Percentiles rank a stretch among this genome's conserved stretches.
These are phyloP conservation scores for Hymenoscyphus fraxineus DNA, from an alignment of 2,329 filamentous ascomycete species.

Conservation along the genomic window DNA sequence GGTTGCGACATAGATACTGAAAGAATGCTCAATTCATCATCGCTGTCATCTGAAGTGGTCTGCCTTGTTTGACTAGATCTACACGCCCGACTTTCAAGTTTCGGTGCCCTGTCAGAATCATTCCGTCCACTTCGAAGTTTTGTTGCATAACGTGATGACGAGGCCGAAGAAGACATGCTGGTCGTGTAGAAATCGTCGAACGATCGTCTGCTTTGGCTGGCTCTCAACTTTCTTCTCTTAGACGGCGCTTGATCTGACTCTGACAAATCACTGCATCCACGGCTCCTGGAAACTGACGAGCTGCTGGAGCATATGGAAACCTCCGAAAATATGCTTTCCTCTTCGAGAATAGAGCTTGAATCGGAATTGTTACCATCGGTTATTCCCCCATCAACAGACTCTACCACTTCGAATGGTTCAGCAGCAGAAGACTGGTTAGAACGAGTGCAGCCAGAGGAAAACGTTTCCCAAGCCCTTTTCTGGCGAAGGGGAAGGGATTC, in stretches of 20 bases:
- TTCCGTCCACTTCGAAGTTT: not conserved
- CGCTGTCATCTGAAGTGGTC: constrained; percentile 27
- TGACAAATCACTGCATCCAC: not conserved
- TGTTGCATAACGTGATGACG: constrained; percentile 7
- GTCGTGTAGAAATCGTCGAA: not conserved
- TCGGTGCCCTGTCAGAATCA: constrained; percentile 17
- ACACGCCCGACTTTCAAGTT: constrained; percentile 19
- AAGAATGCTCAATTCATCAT: constrained; percentile 32
- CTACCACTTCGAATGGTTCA: not conserved
- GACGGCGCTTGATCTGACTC: not conserved
- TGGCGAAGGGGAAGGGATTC: not conserved
- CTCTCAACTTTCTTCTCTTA: constrained; percentile 2
- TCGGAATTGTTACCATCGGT: constrained; percentile 3
- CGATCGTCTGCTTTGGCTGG: not conserved
- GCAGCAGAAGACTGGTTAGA: not conserved
- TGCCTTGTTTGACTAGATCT: constrained; percentile 23
- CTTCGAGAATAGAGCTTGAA: constrained; percentile 2
- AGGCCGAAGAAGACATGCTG: constrained; percentile 12
- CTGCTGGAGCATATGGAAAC: constrained; percentile 8
- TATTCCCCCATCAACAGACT: not conserved
- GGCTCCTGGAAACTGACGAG: not conserved
- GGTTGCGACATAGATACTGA: constrained; percentile 21
- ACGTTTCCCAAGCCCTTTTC: not conserved
- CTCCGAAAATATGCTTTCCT: constrained; percentile 14
- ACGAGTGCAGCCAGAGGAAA: not conserved